Percentiles rank a stretch among this genome's conserved stretches.
These are phyloP conservation scores for Crithidia brevicula DNA, from an alignment of 208 protist genomes.

Conservation along the genomic window DNA sequence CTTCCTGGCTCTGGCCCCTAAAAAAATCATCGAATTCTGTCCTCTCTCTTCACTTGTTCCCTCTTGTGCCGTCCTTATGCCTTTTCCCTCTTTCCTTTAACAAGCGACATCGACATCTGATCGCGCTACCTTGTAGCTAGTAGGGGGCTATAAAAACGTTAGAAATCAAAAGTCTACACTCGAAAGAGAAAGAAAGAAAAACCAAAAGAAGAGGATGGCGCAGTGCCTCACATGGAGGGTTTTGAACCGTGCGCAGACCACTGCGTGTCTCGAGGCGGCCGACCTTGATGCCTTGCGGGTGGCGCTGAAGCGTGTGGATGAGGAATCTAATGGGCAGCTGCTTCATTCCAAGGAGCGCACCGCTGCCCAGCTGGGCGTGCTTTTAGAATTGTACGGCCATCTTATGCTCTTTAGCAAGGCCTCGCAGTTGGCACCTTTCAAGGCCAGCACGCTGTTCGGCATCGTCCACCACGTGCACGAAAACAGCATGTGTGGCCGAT, in stretches of 20 bases:
- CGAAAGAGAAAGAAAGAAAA: not conserved
- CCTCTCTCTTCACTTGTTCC: not conserved
- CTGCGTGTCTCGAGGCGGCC: constrained; percentile 51
- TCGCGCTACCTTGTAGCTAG: not conserved
- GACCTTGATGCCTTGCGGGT: constrained; percentile 58
- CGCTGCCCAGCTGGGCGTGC: constrained; percentile 49
- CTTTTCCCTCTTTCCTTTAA: not conserved
- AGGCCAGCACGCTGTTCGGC: constrained; percentile 82
- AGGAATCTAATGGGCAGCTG: constrained; percentile 31
- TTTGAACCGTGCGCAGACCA: constrained; percentile 52
- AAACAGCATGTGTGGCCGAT: constrained; percentile 60
- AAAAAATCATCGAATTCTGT: too few species aligned
- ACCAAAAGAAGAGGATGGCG: constrained; percentile 12
- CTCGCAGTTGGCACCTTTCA: constrained; percentile 64
- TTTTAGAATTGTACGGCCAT: constrained; percentile 85
- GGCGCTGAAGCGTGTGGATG: constrained; percentile 47
- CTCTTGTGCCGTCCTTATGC: not conserved
- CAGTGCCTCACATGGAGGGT: constrained; percentile 71
- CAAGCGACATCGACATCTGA: not conserved
- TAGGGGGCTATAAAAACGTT: too few species aligned
- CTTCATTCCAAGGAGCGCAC: constrained; percentile 27
- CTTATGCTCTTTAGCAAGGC: constrained; percentile 81
- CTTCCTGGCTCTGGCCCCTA: too few species aligned
- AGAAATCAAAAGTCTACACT: too few species aligned
- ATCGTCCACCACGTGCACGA: constrained; percentile 75